Conservation (phyloP, 257 asterid species). For the Petunia axillaris region DNA sequence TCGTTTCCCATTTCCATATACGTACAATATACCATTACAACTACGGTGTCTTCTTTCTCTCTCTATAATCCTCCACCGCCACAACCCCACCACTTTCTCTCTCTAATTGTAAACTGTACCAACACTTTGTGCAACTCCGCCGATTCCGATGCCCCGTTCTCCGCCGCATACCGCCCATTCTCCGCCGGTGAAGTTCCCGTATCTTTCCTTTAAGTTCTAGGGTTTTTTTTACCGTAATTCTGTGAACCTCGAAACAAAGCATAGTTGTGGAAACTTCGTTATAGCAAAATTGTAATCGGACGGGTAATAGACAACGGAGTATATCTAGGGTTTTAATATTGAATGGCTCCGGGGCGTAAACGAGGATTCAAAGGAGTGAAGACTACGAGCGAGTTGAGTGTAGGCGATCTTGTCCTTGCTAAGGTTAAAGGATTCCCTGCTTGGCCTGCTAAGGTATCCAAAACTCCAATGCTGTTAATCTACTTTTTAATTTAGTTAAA, state of each 20-base stretch:
- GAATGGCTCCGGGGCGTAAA: conserved; percentile 79
- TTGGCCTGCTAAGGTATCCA: conserved; percentile 91
- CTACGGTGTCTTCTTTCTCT: neutral
- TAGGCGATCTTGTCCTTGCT: conserved; percentile 94
- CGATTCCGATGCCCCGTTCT: conserved; percentile 21
- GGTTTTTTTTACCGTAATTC: conserved; percentile 26
- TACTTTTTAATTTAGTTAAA: neutral
- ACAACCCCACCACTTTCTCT: conserved; percentile 26
- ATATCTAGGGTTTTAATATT: conserved; percentile 27
- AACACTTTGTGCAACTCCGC: conserved; percentile 3
- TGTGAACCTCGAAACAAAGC: neutral
- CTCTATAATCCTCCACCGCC: conserved; percentile 32
- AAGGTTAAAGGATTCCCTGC: conserved; percentile 90
- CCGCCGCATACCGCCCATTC: conserved; percentile 8
- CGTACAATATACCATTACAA: neutral
- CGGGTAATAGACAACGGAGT: conserved; percentile 9
- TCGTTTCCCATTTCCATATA: neutral
- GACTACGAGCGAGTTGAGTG: conserved; percentile 57
- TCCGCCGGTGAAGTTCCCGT: neutral
- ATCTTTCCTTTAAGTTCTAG: conserved; percentile 27
- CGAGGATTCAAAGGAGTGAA: conserved; percentile 69
- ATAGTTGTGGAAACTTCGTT: neutral
- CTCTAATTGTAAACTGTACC: conserved; percentile 23
- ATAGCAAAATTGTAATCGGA: conserved; percentile 18
- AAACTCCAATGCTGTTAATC: conserved; percentile 8